These are phyloP conservation scores for Pseudopyricularia cyperi DNA, from an alignment of 2,329 filamentous ascomycete species.

Conservation along the genomic window DNA sequence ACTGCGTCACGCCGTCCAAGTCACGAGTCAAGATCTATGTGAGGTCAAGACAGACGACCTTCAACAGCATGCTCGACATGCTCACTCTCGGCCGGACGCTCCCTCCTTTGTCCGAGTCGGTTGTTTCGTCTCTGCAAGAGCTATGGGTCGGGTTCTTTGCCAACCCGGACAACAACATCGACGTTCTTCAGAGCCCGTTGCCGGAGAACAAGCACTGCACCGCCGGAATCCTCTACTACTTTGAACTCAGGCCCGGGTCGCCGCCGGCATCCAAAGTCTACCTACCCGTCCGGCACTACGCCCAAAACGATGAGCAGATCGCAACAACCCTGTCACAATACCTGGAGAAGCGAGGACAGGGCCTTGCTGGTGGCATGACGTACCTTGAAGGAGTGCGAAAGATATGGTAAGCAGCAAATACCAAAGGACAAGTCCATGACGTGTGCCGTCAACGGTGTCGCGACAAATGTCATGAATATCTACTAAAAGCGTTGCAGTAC, in stretches of 20 bases:
- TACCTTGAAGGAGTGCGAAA: too few species aligned
- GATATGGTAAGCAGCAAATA: too few species aligned
- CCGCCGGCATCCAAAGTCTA: background rate
- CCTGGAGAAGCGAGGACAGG: too few species aligned
- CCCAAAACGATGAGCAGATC: background rate
- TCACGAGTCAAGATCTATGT: slow-evolving; percentile 24
- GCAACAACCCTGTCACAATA: too few species aligned
- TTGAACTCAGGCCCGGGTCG: background rate
- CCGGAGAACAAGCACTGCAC: background rate
- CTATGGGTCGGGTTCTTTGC: slow-evolving; percentile 3
- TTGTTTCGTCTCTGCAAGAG: background rate
- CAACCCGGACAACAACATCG: background rate
- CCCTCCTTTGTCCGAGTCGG: background rate
- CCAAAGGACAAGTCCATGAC: too few species aligned
- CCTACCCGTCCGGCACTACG: background rate
- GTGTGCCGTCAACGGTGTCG: too few species aligned
- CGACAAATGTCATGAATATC: too few species aligned
- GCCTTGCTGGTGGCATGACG: too few species aligned
- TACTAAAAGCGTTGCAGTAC: too few species aligned
- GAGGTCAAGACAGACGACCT: slow-evolving; percentile 15
- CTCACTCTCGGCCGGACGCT: background rate
- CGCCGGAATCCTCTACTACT: background rate
- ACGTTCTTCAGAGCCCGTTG: background rate
- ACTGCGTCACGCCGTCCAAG: slow-evolving; percentile 12
- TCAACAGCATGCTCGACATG: slow-evolving; percentile 6